phyloP scores from a whole-genome alignment of 208 protist genomes.

The Acanthamoeba lenticulata region DNA sequence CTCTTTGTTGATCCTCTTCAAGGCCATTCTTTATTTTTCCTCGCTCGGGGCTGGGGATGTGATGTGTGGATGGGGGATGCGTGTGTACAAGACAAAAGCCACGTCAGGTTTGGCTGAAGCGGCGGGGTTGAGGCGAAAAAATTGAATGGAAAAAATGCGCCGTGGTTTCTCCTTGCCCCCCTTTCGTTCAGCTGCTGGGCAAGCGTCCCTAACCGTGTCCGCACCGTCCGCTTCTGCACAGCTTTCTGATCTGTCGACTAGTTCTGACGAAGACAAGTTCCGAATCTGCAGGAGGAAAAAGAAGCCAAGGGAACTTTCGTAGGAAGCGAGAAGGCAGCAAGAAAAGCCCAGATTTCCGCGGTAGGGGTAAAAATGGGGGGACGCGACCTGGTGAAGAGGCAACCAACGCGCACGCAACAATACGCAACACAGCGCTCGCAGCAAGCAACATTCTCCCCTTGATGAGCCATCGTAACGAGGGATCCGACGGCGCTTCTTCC shows the following conservation, averaged over 20 bases:
- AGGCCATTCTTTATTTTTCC: neutral
- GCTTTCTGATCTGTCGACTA: neutral
- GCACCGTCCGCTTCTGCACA: neutral
- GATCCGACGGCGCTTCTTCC: no score
- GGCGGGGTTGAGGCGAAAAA: neutral
- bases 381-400: neutral
- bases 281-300: neutral
- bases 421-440: no score
- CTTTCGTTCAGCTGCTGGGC: neutral
- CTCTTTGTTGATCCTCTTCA: slow-evolving; percentile 86
- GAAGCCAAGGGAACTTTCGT: neutral
- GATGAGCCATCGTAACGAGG: no score
- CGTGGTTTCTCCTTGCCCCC: no score
- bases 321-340: neutral
- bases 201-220: neutral
- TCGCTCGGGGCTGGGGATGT: neutral
- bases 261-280: neutral
- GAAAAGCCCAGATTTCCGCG: neutral
- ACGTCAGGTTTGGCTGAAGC: neutral
- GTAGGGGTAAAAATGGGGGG: no score
- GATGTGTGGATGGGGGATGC: neutral
- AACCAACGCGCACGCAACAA: no score
- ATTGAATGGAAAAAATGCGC: neutral
- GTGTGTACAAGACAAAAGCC: neutral
- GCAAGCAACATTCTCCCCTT: no score